Percentiles rank a stretch among this genome's conserved stretches.
Conservation (phyloP, 1,284 basidiomycete species). For the Sporisorium reilianum region DNA sequence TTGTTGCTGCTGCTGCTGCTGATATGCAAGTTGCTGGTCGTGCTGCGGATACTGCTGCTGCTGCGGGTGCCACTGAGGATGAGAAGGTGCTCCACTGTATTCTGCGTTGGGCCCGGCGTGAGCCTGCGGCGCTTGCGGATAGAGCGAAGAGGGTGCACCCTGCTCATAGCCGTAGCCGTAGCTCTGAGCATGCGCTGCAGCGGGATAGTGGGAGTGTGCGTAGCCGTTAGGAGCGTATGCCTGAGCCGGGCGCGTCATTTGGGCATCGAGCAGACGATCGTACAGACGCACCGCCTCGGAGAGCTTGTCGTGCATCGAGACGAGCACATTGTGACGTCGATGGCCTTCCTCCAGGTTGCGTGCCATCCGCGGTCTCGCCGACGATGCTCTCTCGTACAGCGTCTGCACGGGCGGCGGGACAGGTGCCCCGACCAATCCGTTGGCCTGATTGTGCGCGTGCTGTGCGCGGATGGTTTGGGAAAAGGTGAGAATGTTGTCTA, state of each 20-base stretch:
- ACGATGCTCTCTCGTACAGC: slow-evolving; percentile 84
- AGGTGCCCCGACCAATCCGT: slow-evolving; percentile 35
- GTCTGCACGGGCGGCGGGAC: slow-evolving; percentile 70
- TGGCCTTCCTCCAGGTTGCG: slow-evolving; percentile 86
- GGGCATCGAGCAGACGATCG: slow-evolving; percentile 86
- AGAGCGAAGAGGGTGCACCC: slow-evolving; percentile 18
- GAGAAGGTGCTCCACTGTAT: slow-evolving; percentile 10
- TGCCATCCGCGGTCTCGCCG: slow-evolving; percentile 83
- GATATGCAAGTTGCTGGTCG: slow-evolving; percentile 21
- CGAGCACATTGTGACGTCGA: slow-evolving; percentile 85
- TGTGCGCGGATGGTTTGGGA: slow-evolving; percentile 59
- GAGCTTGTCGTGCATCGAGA: slow-evolving; percentile 93
- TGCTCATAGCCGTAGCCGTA: slow-evolving; percentile 32
- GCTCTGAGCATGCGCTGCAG: slow-evolving; percentile 6
- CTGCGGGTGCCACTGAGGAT: slow-evolving; percentile 22
- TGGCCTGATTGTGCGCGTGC: slow-evolving; percentile 47
- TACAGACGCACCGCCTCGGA: slow-evolving; percentile 91
- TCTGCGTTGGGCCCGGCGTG: slow-evolving; percentile 3
- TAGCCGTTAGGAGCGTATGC: slow-evolving; percentile 20
- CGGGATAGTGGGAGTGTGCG: slow-evolving; percentile 9
- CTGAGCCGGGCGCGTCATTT: slow-evolving; percentile 72
- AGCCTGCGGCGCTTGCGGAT: slow-evolving; percentile 22
- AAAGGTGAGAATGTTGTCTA: slow-evolving; percentile 66
- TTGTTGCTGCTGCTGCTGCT: no score
- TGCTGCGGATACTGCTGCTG: slow-evolving; percentile 10